Evolutionary conservation across 306 rosid species (phyloP).

Genomic region (cucumber (Cucumis sativus)): Cucumber_9930_V3 NC_026658.2:6730001-6730500

Average conservation of each 20-base stretch:
- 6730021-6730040: neutral
- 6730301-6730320: no score
- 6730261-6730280: no score
- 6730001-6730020: neutral
- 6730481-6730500: no score
- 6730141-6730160: neutral
- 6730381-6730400: no score
- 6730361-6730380: no score
- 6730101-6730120: neutral
- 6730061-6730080: neutral
- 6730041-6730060: neutral
- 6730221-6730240: neutral
- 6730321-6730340: no score
- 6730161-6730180: slow-evolving; percentile 5
- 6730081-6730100: neutral
- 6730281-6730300: no score
- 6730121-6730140: neutral
- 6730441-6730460: no score
- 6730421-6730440: no score
- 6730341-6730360: no score
- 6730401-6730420: no score
- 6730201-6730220: neutral
- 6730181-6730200: neutral
- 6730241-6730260: neutral
- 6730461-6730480: no score